phyloP scores from a whole-genome alignment of 768 basidiomycete genomes.

The Amanita thiersii region DNA sequence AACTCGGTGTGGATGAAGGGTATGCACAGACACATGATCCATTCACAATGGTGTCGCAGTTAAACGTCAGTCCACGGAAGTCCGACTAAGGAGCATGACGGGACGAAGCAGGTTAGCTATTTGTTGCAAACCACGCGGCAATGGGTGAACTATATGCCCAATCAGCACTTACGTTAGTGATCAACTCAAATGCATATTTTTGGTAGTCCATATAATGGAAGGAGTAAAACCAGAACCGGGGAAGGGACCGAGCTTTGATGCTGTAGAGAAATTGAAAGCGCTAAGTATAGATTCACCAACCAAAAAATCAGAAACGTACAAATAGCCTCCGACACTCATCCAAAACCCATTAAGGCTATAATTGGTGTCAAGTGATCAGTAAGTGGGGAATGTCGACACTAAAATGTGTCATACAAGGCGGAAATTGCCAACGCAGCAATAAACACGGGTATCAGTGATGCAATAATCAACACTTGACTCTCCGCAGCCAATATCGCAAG shows the following conservation, averaged over 20 bases:
- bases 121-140: slow-evolving; percentile 16
- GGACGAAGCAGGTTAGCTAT: background rate
- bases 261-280: slow-evolving; percentile 20
- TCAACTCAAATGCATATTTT: slow-evolving; percentile 31
- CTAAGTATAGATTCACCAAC: background rate
- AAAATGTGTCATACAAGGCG: slow-evolving; percentile 26
- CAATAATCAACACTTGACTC: slow-evolving; percentile 41
- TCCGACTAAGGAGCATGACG: slow-evolving; percentile 45
- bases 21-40: slow-evolving; percentile 40
- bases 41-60: slow-evolving; percentile 26
- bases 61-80: slow-evolving; percentile 35
- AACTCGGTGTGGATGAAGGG: slow-evolving; percentile 33
- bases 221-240: slow-evolving; percentile 51
- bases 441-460: slow-evolving; percentile 46
- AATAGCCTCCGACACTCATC: slow-evolving; percentile 49
- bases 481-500: slow-evolving; percentile 46
- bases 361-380: background rate
- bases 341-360: slow-evolving; percentile 41
- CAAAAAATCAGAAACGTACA: slow-evolving; percentile 18
- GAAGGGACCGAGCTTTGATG: slow-evolving; percentile 44
- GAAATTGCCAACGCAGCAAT: slow-evolving; percentile 51
- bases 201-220: slow-evolving; percentile 52
- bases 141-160: slow-evolving; percentile 10
- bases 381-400: background rate
- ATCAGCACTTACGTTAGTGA: slow-evolving; percentile 23